Conservation (phyloP, 305 asterid genomes). For the Plantago coronopus region DNA sequence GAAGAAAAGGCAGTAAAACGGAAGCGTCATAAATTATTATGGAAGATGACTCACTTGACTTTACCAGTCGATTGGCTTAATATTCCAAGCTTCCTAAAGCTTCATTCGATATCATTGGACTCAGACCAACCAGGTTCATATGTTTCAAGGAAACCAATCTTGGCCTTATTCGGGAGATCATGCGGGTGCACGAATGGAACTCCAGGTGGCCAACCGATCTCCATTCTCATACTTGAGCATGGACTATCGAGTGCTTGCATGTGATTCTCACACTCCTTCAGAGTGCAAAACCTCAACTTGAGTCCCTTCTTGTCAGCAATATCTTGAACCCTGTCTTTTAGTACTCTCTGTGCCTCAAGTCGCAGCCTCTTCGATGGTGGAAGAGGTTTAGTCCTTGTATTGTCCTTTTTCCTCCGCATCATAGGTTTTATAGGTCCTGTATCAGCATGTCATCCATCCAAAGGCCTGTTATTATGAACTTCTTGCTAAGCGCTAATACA, state of each 20-base stretch:
- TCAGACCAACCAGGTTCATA: slow-evolving; percentile 99
- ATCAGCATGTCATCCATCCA: slow-evolving; percentile 83
- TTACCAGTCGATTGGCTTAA: slow-evolving; percentile 34
- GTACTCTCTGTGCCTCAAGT: slow-evolving; percentile 96
- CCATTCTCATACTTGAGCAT: slow-evolving; percentile 73
- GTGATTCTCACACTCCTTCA: slow-evolving; percentile 93
- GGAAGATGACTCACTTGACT: slow-evolving; percentile 33
- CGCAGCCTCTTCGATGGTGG: slow-evolving; percentile 97
- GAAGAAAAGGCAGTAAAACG: neutral
- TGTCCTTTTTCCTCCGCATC: slow-evolving; percentile 59
- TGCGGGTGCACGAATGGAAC: slow-evolving; percentile 99
- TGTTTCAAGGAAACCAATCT: slow-evolving; percentile 93
- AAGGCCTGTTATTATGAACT: slow-evolving; percentile 72
- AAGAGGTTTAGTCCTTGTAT: slow-evolving; percentile 69
- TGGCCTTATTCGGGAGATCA: slow-evolving; percentile 98
- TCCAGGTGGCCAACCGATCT: slow-evolving; percentile 97
- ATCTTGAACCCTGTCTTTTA: slow-evolving; percentile 94
- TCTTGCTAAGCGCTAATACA: slow-evolving; percentile 47
- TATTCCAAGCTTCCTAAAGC: slow-evolving; percentile 35
- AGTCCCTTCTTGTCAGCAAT: slow-evolving; percentile 97
- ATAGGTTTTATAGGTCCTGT: slow-evolving; percentile 83
- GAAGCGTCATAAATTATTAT: slow-evolving; percentile 1
- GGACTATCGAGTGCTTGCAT: slow-evolving; percentile 84
- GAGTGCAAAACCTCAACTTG: slow-evolving; percentile 88
- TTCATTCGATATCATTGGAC: slow-evolving; percentile 72